Base-by-base conservation (phyloP, 2,329 filamentous ascomycete species). In the Cladophialophora psammophila region DNA sequence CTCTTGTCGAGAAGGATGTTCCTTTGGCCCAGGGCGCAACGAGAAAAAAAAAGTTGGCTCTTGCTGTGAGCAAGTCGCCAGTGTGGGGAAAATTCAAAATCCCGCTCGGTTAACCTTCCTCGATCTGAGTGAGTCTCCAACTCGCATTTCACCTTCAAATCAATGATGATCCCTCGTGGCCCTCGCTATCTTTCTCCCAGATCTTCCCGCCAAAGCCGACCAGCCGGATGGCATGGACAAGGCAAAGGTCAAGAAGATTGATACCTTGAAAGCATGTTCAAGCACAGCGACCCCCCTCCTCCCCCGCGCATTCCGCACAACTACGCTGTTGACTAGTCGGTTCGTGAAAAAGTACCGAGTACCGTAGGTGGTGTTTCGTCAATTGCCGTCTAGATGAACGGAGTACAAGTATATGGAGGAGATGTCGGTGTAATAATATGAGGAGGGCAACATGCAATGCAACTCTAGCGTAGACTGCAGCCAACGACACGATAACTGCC, bases 171-270 rank as follows among this genome's bases (percentile, higher is more conserved):
- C 26, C 40, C n/a, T n/a, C 60, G 55, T 36, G 18, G 34, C 26
- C 40, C n/a, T n/a, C 60, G 55, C 52, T 31, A 56, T 34, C 53
- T 36, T 50, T 32, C 60, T 56, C 52, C 34, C 48, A 38, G 34
- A n/a, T 32, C 18, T 38, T 61, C 57, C 58, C 48, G 59, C 20
- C 48, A n/a, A 9, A 61, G 48, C 59, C 59, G 48, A 36, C n/a
- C 31, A 36, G 48, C 59, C 45, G 45, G 18, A 26, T 1, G 20
- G 3, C 8, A 50, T 50, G 20, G 45, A 3, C 18, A 50, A 31
- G 26, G 45, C 45, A 50, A 50, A 26, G 9, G 13, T 18, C 9
- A 31, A 50, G 26, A 31, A 50, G 26, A 26, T 26, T 26, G 26
- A 26, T 26, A 26, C 2, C 26, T 26, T 26, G 26, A 26, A 26